Percentiles rank a stretch among this genome's conserved stretches.
phyloP scores from a whole-genome alignment of 2,329 filamentous ascomycete species.

The Penicillium sp. region DNA sequence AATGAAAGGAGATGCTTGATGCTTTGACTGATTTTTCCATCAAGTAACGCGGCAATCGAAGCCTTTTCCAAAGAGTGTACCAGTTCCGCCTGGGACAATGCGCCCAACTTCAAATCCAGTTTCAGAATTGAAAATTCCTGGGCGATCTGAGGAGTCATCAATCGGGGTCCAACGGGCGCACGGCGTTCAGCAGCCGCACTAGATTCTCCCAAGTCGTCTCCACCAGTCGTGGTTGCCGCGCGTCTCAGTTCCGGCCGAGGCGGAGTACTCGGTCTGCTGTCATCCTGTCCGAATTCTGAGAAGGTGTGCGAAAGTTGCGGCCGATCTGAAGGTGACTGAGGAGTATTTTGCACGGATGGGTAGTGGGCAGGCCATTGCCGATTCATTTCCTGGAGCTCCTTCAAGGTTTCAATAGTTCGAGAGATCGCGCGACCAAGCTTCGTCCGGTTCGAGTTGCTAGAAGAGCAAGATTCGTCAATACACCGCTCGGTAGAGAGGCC shows the following conservation, averaged over 20 bases:
- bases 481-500: not conserved
- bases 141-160: conserved; percentile 88
- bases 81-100: conserved; percentile 81
- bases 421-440: conserved; percentile 86
- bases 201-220: conserved; percentile 65
- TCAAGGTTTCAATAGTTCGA: conserved; percentile 79
- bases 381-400: conserved; percentile 85
- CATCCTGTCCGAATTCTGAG: conserved; percentile 35
- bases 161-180: conserved; percentile 68
- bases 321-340: conserved; percentile 34
- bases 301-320: conserved; percentile 40
- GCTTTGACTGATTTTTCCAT: conserved; percentile 92
- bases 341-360: conserved; percentile 60
- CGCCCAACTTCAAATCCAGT: conserved; percentile 86
- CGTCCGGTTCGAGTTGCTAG: conserved; percentile 79
- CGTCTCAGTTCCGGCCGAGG: conserved; percentile 62
- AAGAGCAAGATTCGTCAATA: conserved; percentile 22
- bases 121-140: conserved; percentile 96
- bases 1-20: conserved; percentile 86
- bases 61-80: conserved; percentile 93
- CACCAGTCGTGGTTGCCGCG: conserved; percentile 71
- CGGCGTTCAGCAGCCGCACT: conserved; percentile 70
- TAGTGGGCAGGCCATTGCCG: conserved; percentile 92
- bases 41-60: conserved; percentile 85
- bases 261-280: conserved; percentile 30